Conservation (phyloP, 768 basidiomycete genomes). For the Phaeotremella fagi region DNA sequence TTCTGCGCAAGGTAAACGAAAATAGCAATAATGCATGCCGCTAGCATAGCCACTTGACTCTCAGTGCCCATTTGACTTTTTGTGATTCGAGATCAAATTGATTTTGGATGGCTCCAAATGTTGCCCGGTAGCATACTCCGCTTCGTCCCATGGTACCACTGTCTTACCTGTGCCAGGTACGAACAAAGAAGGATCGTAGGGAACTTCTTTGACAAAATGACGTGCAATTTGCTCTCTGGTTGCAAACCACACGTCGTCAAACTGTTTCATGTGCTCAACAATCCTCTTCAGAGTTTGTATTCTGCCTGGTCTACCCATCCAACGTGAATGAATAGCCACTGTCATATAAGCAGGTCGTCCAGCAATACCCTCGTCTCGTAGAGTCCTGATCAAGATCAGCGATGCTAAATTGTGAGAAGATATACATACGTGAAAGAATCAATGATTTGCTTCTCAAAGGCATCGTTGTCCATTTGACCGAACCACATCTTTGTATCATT, state of each 20-base stretch:
- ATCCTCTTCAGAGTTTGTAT: slow-evolving; percentile 32
- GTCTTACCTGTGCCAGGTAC: too few relatives aligned
- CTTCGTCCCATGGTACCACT: too few relatives aligned
- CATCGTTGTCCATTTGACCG: slow-evolving; percentile 23
- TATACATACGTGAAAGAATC: slow-evolving; percentile 13
- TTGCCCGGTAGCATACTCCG: too few relatives aligned
- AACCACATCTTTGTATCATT: slow-evolving; percentile 33
- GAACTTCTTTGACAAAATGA: slow-evolving; percentile 25
- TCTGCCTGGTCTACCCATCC: slow-evolving; percentile 37
- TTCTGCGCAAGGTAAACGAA: too few relatives aligned
- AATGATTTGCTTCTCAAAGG: slow-evolving; percentile 13
- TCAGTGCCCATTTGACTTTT: too few relatives aligned
- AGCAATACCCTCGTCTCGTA: slow-evolving; percentile 30
- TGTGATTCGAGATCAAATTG: too few relatives aligned
- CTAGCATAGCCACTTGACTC: too few relatives aligned
- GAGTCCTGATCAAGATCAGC: slow-evolving; percentile 5
- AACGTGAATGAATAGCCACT: slow-evolving; percentile 29
- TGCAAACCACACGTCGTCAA: slow-evolving; percentile 39
- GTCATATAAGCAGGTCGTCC: slow-evolving; percentile 30
- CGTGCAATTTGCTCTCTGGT: slow-evolving; percentile 36
- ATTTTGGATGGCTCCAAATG: too few relatives aligned
- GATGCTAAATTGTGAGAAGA: background rate
- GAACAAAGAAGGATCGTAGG: slow-evolving; percentile 11
- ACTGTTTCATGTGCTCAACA: slow-evolving; percentile 23
- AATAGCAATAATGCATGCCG: too few relatives aligned